phyloP scores from a whole-genome alignment of 805 yeast genomes.

The Hemisphaericaspora nanyangensis region DNA sequence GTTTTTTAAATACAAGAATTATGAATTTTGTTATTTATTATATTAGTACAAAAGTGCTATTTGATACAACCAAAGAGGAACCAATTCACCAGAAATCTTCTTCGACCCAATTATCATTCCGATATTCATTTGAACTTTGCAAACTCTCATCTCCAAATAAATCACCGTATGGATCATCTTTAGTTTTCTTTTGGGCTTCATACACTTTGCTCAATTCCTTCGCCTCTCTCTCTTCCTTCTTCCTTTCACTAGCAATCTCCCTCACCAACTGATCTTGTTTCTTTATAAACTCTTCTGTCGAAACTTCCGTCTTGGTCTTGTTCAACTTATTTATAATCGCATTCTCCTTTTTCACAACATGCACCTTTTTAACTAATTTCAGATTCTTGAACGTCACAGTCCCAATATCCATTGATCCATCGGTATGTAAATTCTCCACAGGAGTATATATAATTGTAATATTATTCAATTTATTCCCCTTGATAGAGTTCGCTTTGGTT shows the following conservation, averaged over 20 bases:
- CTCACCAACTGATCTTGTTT: constrained; percentile 26
- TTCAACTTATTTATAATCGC: constrained; percentile 56
- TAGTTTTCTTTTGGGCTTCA: constrained; percentile 37
- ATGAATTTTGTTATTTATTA: no score
- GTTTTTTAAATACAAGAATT: not conserved
- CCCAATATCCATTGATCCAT: constrained; percentile 72
- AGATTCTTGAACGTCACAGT: constrained; percentile 70
- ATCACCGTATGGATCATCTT: constrained; percentile 30
- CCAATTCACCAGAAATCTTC: constrained; percentile 40
- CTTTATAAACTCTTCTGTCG: constrained; percentile 41
- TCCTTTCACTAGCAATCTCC: constrained; percentile 35
- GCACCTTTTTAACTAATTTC: constrained; percentile 48
- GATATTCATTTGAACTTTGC: constrained; percentile 27
- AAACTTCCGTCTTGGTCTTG: constrained; percentile 58
- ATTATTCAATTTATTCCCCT: constrained; percentile 67
- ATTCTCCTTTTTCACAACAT: constrained; percentile 55
- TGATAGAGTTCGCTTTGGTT: constrained; percentile 73
- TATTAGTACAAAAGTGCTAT: no score
- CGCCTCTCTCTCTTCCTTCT: constrained; percentile 32
- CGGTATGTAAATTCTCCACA: constrained; percentile 63
- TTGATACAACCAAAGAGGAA: no score
- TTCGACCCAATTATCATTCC: constrained; percentile 35
- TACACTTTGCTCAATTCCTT: constrained; percentile 33
- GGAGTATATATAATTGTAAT: constrained; percentile 70
- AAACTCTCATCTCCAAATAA: constrained; percentile 30